phyloP scores from a whole-genome alignment of 2,329 filamentous ascomycete species.

The Talaromyces piceae region DNA sequence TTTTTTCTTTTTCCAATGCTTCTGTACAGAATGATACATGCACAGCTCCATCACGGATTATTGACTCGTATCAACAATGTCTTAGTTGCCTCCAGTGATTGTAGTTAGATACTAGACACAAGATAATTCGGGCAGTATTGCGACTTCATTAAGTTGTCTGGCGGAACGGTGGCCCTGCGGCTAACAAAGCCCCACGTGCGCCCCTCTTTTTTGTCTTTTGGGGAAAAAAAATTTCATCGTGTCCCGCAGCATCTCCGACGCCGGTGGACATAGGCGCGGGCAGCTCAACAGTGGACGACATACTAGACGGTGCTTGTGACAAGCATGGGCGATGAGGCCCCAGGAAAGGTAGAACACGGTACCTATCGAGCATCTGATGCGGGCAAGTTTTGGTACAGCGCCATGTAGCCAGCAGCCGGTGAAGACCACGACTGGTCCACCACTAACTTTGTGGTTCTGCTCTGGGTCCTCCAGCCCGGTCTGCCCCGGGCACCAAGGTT shows the following conservation, averaged over 20 bases:
- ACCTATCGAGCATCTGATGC: background rate
- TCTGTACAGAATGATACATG: conserved; percentile 18
- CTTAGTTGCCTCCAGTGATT: background rate
- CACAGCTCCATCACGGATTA: background rate
- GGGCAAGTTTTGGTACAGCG: background rate
- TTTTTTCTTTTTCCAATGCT: conserved; percentile 1
- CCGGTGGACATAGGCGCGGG: background rate
- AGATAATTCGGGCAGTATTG: too few relatives aligned
- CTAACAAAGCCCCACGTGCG: background rate
- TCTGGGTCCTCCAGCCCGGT: background rate
- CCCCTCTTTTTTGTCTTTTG: background rate
- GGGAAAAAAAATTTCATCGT: background rate
- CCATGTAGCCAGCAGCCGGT: too few relatives aligned
- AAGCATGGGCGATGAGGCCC: too few relatives aligned
- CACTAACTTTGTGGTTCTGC: background rate
- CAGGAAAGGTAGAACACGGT: too few relatives aligned
- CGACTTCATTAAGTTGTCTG: too few relatives aligned
- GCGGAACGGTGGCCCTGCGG: too few relatives aligned
- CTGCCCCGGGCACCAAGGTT: background rate
- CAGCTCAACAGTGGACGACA: background rate
- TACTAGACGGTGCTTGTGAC: background rate
- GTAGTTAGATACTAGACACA: background rate
- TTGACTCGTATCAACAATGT: too few relatives aligned
- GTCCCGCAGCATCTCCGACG: background rate
- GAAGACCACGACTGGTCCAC: too few relatives aligned